Base-by-base conservation (phyloP, 768 basidiomycete species). In the Termitomyces sp. region DNA sequence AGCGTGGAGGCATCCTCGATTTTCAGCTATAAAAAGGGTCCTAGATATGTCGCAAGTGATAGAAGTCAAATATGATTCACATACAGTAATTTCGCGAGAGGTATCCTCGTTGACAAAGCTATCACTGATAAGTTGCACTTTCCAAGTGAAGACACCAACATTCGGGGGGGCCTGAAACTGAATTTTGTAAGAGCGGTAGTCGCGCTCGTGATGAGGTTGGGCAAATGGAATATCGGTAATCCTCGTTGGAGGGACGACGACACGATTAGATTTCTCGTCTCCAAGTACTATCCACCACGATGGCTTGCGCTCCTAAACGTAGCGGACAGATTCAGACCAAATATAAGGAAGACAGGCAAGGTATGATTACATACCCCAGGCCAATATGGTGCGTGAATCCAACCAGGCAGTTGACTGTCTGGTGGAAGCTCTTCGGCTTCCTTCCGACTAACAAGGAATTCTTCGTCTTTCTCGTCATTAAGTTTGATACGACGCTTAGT, bases 81-180 rank as follows among this genome's bases (percentile, higher is more conserved):
- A 42, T 67, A 94, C 92, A 67, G 82, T 77, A 62, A 98, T 82
- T 58, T 90, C 88, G 60, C 71, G 76, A 48, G 78, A 75, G 12
- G 80, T 78, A 64, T 96, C 94, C 60, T 89, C 90, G 6, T 92
- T 92, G 9, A 95, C 80, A 65, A 88, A 90, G 0, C 92, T 92
- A 72, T 98, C 96, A 70, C 90, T 93, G 60, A 92, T 75, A 43
- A 96, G 73, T 66, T 88, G 86, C 1, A 92, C 79, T 63, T 89
- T 92, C 88, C 97, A 98, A 9, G 90, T 89, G 70, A 94, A 93
- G 47, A 89, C 66, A 18, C 93, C 94, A 2, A 86, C 80, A 49
- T 81, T 83, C 24, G 87, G 88, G 6, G 97, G 97, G 4, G 92
- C 94, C 69, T 97, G 95, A 83, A 98, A 98, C 68, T 93, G 92